Percentiles rank a stretch among this genome's conserved stretches.
These are phyloP conservation scores for Trifolium dubium DNA, from an alignment of 306 rosid genomes.

Conservation along the genomic window DNA sequence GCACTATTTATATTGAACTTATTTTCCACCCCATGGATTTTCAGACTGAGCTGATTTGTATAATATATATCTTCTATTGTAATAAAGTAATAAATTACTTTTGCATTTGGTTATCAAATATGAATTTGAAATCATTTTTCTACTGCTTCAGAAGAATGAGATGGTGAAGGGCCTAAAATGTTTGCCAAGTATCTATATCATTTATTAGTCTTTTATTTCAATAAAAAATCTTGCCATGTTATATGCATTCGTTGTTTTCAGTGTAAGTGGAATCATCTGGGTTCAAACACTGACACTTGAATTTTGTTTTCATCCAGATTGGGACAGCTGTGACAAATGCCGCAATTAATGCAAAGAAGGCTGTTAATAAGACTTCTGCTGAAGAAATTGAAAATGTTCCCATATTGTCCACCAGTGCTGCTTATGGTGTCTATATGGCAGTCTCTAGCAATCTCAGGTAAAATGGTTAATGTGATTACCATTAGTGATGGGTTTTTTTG, in stretches of 20 bases:
- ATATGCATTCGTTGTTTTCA: slow-evolving; percentile 7
- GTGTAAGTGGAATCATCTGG: slow-evolving; percentile 22
- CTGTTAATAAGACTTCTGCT: slow-evolving; percentile 64
- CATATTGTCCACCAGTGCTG: slow-evolving; percentile 78
- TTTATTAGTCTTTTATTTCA: slow-evolving; percentile 3
- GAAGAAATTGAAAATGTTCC: slow-evolving; percentile 88
- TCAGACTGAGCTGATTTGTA: slow-evolving; percentile 20
- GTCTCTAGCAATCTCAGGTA: slow-evolving; percentile 97
- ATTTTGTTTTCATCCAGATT: slow-evolving; percentile 52
- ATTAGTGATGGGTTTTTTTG: slow-evolving; percentile 21
- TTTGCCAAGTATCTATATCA: slow-evolving; percentile 14
- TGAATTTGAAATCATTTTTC: slow-evolving; percentile 17
- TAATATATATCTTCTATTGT: slow-evolving; percentile 5
- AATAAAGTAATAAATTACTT: slow-evolving; percentile 28
- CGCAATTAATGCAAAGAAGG: slow-evolving; percentile 76
- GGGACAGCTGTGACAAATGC: slow-evolving; percentile 92
- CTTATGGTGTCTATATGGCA: slow-evolving; percentile 91
- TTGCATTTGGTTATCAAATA: slow-evolving; percentile 12
- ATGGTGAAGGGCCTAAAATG: slow-evolving; percentile 23
- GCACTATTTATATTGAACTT: background rate
- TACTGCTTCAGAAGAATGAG: slow-evolving; percentile 26
- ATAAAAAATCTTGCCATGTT: slow-evolving; percentile 13
- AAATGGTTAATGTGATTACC: slow-evolving; percentile 23
- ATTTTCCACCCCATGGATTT: slow-evolving; percentile 6
- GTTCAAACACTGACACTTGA: slow-evolving; percentile 17